phyloP scores from a whole-genome alignment of 2,329 filamentous ascomycete genomes.

The Trichoderma atroviride region DNA sequence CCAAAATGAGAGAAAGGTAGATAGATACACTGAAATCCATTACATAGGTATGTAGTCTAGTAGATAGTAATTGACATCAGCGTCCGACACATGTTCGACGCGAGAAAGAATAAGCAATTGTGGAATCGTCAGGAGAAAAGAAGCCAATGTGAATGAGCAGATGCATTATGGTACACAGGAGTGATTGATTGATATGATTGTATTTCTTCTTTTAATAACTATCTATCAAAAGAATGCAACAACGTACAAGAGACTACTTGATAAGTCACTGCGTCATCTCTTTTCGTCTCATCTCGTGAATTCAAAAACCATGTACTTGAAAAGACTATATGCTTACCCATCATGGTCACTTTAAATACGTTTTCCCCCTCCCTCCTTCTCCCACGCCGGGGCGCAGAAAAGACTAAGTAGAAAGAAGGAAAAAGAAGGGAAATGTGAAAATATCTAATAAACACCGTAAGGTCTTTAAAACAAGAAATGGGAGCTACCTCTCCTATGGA shows the following conservation, averaged over 20 bases:
- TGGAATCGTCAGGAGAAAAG: not conserved
- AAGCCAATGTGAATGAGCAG: not conserved
- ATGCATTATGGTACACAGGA: not conserved
- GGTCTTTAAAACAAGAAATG: not conserved
- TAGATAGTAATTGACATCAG: slow-evolving; percentile 4
- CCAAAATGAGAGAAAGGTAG: not conserved
- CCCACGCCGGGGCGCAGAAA: not conserved
- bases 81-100: not conserved
- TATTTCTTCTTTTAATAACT: not conserved
- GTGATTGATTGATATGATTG: not conserved
- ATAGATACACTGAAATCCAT: not conserved
- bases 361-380: not conserved
- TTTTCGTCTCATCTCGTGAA: not conserved
- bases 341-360: slow-evolving; percentile 9
- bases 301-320: not conserved
- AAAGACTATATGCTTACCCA: not conserved
- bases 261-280: not conserved
- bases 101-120: not conserved
- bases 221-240: not conserved
- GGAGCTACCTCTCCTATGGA: not conserved
- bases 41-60: not conserved
- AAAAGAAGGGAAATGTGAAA: not conserved
- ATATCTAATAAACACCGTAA: slow-evolving; percentile 2
- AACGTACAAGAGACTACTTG: not conserved
- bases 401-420: not conserved